Conservation (phyloP, 1,139 yeast genomes). For the Trichomonascaceae sp. region DNA sequence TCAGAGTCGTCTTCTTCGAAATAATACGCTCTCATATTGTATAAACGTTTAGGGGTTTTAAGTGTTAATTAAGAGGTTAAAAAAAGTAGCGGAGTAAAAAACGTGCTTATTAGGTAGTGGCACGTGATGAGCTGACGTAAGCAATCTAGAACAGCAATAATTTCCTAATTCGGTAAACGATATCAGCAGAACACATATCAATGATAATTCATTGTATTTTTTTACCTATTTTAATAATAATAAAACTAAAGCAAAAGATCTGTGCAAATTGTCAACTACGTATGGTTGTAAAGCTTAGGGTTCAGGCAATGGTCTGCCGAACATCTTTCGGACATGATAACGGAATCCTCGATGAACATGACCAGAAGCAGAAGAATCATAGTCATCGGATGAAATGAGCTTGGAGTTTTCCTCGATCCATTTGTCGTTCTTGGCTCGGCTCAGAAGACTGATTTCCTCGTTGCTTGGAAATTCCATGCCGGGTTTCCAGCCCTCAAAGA, state of each 20-base stretch:
- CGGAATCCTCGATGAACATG: not conserved
- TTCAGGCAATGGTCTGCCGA: not conserved
- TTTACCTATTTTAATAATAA: too few species aligned
- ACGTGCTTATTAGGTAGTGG: not conserved
- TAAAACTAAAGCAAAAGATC: not conserved
- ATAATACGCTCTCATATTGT: slow-evolving; percentile 49
- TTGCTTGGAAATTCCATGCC: not conserved
- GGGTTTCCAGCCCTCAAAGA: not conserved
- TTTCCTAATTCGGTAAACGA: not conserved
- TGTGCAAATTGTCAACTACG: not conserved
- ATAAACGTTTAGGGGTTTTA: not conserved
- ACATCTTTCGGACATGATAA: not conserved
- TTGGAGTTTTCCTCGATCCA: not conserved
- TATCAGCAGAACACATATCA: not conserved
- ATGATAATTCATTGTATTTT: not conserved
- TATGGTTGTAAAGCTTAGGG: not conserved
- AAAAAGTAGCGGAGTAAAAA: not conserved
- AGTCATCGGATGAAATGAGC: not conserved
- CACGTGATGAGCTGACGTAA: not conserved
- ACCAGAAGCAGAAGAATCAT: not conserved
- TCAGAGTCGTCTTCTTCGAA: slow-evolving; percentile 64
- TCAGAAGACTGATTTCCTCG: not conserved
- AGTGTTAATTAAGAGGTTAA: not conserved
- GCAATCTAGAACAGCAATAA: not conserved
- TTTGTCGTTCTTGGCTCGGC: not conserved